Evolutionary conservation across 495 filamentous ascomycete species (phyloP).

Genomic region (Penicillium manginii): DNA sequence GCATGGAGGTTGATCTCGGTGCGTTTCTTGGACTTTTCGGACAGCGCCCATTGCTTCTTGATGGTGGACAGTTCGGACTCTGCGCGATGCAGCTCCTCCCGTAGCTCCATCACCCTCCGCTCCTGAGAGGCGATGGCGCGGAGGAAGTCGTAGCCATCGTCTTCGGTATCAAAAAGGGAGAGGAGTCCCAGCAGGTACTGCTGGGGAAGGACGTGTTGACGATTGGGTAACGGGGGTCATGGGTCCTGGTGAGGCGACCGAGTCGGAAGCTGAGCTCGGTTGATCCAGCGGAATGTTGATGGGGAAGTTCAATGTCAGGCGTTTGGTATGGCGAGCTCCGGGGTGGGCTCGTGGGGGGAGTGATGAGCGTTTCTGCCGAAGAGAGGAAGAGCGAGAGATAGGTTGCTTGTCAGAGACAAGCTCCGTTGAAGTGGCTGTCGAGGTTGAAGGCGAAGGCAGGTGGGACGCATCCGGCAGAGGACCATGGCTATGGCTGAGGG

Average conservation of each 20-base stretch:
- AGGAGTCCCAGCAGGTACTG: slow-evolving; percentile 45
- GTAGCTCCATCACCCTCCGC: slow-evolving; percentile 86
- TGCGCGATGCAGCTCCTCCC: slow-evolving; percentile 81
- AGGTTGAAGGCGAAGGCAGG: slow-evolving; percentile 15
- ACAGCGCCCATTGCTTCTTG: slow-evolving; percentile 79
- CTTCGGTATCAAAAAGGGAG: slow-evolving; percentile 42
- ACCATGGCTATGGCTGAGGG: slow-evolving; percentile 31
- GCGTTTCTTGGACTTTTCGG: slow-evolving; percentile 79
- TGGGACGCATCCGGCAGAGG: slow-evolving; percentile 43
- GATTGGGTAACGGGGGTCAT: slow-evolving; percentile 45
- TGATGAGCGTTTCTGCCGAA: slow-evolving; percentile 49
- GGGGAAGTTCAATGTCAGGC: slow-evolving; percentile 80
- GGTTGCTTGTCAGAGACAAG: slow-evolving; percentile 21
- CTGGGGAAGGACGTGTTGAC: slow-evolving; percentile 34
- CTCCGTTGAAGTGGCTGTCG: slow-evolving; percentile 18
- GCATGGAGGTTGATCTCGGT: slow-evolving; percentile 60
- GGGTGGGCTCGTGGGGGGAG: slow-evolving; percentile 55
- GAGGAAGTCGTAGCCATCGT: slow-evolving; percentile 76
- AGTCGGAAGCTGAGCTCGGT: slow-evolving; percentile 33
- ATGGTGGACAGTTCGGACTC: slow-evolving; percentile 75
- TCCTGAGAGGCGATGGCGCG: slow-evolving; percentile 91
- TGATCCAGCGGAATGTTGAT: slow-evolving; percentile 49
- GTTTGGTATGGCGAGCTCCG: slow-evolving; percentile 67
- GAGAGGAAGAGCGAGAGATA: slow-evolving; percentile 26
- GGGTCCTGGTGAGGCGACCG: slow-evolving; percentile 39